Base-by-base conservation (phyloP, 805 yeast genomes). In the Candida tammaniensis region DNA sequence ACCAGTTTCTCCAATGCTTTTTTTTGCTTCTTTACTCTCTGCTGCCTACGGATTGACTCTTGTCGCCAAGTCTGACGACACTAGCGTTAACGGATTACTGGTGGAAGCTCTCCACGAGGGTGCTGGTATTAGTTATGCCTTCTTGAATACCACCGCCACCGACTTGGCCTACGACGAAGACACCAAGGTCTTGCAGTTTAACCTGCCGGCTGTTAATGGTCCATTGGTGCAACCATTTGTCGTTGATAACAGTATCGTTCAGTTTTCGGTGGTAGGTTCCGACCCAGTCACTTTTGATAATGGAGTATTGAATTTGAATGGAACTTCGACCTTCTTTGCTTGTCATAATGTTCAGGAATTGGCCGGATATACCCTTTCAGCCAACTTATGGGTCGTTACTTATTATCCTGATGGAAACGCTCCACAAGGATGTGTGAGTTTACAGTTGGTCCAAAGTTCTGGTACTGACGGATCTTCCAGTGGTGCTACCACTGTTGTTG, bases 41-140 rank as follows among this genome's bases (percentile, higher is more conserved):
- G n/a, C n/a, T n/a, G n/a, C n/a, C n/a, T n/a, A n/a, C n/a, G n/a
- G n/a, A n/a, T n/a, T n/a, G n/a, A n/a, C n/a, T n/a, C n/a, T n/a
- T n/a, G n/a, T n/a, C n/a, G n/a, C n/a, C n/a, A n/a, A n/a, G n/a
- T n/a, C n/a, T 14, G 26, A 12, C 5, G 19, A n/a, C 20, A 21
- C 18, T 22, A 17, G 13, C 5, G 33, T 30, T 17, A 13, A 30
- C 13, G 26, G 17, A 5, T 10, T 30, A 16, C 5, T 5, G 8
- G n/a, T 30, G 26, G 15, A 12, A 5, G 13, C 33, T 8, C 5
- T 30, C 26, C 33, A 30, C 13, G 33, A 30, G 13, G 33, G 26
- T 14, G 33, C 33, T 7, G 70, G 57, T 30, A 48, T 60, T 38
- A 43, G 56, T 53, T 64, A 28, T 17, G 32, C 58, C 47, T 42